A percentile compares a stretch with the other conserved stretches of the same genome.
These are phyloP conservation scores for Pestalotiopsis sp. DNA, from an alignment of 2,329 filamentous ascomycete genomes.

Conservation along the genomic window DNA sequence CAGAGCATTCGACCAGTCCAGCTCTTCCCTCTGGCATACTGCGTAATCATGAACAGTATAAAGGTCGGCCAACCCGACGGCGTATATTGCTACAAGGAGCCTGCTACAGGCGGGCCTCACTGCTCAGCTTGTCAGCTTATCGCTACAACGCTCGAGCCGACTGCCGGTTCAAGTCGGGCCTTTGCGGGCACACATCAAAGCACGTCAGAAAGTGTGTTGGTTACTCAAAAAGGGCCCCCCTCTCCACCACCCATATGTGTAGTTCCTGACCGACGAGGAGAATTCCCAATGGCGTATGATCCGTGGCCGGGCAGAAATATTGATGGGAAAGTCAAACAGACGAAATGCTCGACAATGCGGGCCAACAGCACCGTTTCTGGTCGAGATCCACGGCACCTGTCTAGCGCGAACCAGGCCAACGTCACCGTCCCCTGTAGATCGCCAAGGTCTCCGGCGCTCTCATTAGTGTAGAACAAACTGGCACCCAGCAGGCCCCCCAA, in stretches of 20 bases:
- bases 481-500: neutral
- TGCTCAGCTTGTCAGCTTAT: neutral
- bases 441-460: neutral
- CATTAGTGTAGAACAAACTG: neutral
- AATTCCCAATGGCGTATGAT: neutral
- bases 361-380: neutral
- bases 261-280: neutral
- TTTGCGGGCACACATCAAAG: neutral
- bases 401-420: conserved; percentile 5
- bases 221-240: neutral
- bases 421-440: conserved; percentile 6
- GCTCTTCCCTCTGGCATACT: neutral
- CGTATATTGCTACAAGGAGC: no score
- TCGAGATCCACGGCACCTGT: conserved; percentile 1
- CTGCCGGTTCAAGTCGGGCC: neutral
- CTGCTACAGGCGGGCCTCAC: neutral
- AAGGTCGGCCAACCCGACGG: no score
- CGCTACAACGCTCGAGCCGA: neutral
- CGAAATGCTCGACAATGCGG: neutral
- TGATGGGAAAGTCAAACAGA: neutral
- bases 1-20: neutral
- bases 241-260: neutral
- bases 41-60: neutral
- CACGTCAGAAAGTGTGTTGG: neutral
- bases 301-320: neutral